Percentiles rank a stretch among this genome's conserved stretches.
Conservation (phyloP, 805 yeast genomes). For the Candida ipomoeae region DNA sequence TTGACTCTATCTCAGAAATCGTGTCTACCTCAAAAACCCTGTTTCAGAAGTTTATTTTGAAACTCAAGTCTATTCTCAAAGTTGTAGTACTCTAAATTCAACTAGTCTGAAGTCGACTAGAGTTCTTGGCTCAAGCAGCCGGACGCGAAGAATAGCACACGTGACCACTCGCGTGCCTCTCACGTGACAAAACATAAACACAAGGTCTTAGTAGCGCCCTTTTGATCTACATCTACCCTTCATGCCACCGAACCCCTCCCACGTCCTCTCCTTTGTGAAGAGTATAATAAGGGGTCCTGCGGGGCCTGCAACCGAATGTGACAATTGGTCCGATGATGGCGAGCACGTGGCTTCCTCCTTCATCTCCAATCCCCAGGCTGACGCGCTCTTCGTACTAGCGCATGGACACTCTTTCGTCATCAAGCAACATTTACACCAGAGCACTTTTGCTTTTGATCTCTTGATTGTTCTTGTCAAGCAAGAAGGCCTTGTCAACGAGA, state of each 20-base stretch:
- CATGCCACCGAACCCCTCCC: background rate
- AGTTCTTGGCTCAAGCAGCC: too few species aligned
- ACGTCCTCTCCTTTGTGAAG: slow-evolving; percentile 1
- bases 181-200: background rate
- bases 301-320: background rate
- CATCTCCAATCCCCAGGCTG: slow-evolving; percentile 6
- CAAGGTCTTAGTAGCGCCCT: background rate
- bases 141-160: background rate
- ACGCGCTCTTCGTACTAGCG: slow-evolving; percentile 14
- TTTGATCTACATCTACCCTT: background rate
- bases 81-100: too few species aligned
- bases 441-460: slow-evolving; percentile 4
- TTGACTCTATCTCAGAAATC: too few species aligned
- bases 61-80: too few species aligned
- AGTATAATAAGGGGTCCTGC: background rate
- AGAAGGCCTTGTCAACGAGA: slow-evolving; percentile 6
- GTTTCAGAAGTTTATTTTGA: too few species aligned
- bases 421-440: slow-evolving; percentile 5
- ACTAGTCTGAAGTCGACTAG: too few species aligned
- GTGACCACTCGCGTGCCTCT: background rate
- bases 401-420: slow-evolving; percentile 4
- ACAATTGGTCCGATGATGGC: slow-evolving; percentile 4
- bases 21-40: too few species aligned
- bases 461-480: slow-evolving; percentile 12
- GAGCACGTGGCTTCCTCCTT: slow-evolving; percentile 7